These are phyloP conservation scores for Yamadazyma spencermartinsiae DNA, from an alignment of 1,139 yeast species.

Conservation along the genomic window DNA sequence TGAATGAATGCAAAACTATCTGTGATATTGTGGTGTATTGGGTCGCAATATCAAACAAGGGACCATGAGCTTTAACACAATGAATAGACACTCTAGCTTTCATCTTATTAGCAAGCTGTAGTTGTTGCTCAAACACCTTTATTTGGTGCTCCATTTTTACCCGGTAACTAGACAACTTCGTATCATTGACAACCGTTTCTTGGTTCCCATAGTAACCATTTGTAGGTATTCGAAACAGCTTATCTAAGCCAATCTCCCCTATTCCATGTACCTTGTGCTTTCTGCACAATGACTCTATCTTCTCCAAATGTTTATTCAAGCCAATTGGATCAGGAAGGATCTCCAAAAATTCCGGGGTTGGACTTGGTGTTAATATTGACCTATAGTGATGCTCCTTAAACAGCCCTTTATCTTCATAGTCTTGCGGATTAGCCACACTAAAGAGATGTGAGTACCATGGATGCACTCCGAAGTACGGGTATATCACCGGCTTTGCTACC, in stretches of 20 bases:
- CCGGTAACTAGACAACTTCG: constrained; percentile 41
- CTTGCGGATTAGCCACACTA: constrained; percentile 18
- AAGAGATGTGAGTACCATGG: constrained; percentile 87
- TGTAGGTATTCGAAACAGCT: constrained; percentile 65
- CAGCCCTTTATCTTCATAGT: constrained; percentile 17
- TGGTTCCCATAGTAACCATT: constrained; percentile 54
- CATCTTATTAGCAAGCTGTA: constrained; percentile 52
- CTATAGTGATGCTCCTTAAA: constrained; percentile 55
- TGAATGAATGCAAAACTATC: constrained; percentile 76
- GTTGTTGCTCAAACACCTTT: constrained; percentile 48
- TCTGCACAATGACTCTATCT: constrained; percentile 22
- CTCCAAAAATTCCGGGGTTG: constrained; percentile 41
- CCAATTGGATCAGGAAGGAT: constrained; percentile 63
- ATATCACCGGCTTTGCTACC: constrained; percentile 26
- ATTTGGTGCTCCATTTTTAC: constrained; percentile 69
- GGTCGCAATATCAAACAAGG: constrained; percentile 47
- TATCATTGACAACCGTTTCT: constrained; percentile 11
- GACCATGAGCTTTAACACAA: constrained; percentile 78
- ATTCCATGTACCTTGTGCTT: constrained; percentile 35
- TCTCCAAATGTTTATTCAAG: constrained; percentile 37
- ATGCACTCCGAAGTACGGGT: constrained; percentile 79
- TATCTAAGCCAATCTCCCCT: constrained; percentile 94
- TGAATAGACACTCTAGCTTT: constrained; percentile 70
- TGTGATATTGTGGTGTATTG: constrained; percentile 24
- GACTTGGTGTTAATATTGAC: constrained; percentile 46